Evolutionary conservation across 2,329 filamentous ascomycete genomes (phyloP).

Genomic region (Metarhizium sp.): DNA sequence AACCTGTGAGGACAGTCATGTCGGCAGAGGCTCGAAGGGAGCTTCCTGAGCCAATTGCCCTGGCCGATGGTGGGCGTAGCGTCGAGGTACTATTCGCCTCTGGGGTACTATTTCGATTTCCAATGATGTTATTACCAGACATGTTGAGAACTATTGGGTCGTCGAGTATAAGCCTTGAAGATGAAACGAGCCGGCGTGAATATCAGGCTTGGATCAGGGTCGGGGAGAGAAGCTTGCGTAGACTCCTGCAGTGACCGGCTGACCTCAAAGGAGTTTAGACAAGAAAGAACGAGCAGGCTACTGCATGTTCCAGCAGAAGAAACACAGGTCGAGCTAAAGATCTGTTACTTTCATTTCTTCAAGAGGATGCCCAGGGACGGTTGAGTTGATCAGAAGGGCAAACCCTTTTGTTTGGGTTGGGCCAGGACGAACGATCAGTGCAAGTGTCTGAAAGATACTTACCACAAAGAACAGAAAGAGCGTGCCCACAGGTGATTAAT

Average conservation of each 20-base stretch:
- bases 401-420: not conserved
- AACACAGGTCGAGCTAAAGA: conserved; percentile 6
- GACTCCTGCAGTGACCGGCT: conserved; percentile 75
- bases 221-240: conserved; percentile 18
- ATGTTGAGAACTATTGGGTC: conserved; percentile 43
- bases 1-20: conserved; percentile 69
- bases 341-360: not conserved
- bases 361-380: not conserved
- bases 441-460: conserved; percentile 8
- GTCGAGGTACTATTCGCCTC: conserved; percentile 76
- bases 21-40: conserved; percentile 92
- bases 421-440: not conserved
- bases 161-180: conserved; percentile 5
- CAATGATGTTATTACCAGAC: conserved; percentile 60
- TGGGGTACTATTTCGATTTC: conserved; percentile 94
- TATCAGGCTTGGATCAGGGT: not conserved
- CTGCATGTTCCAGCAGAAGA: conserved; percentile 22
- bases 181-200: conserved; percentile 1
- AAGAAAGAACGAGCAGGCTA: conserved; percentile 19
- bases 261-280: conserved; percentile 62
- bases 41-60: conserved; percentile 68
- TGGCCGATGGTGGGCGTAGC: conserved; percentile 72
- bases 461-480: conserved; percentile 14
- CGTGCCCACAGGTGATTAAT: conserved; percentile 17
- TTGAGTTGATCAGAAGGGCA: not conserved